Base-by-base conservation (phyloP, 176 grass and related monocot species). In the Juncus effusus region DNA sequence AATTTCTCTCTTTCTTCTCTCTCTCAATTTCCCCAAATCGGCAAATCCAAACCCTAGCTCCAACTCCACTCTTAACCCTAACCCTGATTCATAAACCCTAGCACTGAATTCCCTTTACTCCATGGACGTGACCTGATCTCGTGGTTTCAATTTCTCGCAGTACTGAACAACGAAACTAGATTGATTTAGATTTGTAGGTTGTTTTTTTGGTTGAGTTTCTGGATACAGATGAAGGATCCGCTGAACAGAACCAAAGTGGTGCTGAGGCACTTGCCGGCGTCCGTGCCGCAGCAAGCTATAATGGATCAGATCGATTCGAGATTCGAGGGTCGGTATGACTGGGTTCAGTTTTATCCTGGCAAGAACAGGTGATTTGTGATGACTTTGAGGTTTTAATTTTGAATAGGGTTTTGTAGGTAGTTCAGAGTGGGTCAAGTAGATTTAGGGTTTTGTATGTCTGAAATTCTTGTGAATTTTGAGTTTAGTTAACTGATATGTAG, bases 221-320 rank as follows among this genome's bases (percentile, higher is more conserved):
- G 86, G 7, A 67, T 71, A 57, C 65, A 66, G 73, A 89, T 99
- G 95, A 99, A 87, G 74, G 89, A 93, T 62, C 78, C 75, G 45
- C 80, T 72, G 56, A 75, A 87, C 68, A 82, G 95, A 50, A 87
- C 89, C 7, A 99, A 99, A 85, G 89, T 94, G 50, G 88, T 93
- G 89, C 68, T 99, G 51, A 79, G 95, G 69, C 83, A 74, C 71
- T 76, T 99, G 69, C 95, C 95, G 40, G 85, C 85, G 73, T 80
- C 89, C 61, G 81, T 99, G 61, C 64, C 81, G 60, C 83, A 87
- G 71, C 75, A 89, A 55, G 81, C 78, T 42, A 81, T 99, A 51
- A 47, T 94, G 80, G 86, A 99, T 65, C 89, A 93, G 95, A 90
- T 99, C 73, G 89, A 99, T 38, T 78, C 74, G 35, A 85, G 83